A percentile compares a stretch with the other conserved stretches of the same genome.
Conservation (phyloP, 441 rosid genomes). For the Lagerstroemia fauriei region DNA sequence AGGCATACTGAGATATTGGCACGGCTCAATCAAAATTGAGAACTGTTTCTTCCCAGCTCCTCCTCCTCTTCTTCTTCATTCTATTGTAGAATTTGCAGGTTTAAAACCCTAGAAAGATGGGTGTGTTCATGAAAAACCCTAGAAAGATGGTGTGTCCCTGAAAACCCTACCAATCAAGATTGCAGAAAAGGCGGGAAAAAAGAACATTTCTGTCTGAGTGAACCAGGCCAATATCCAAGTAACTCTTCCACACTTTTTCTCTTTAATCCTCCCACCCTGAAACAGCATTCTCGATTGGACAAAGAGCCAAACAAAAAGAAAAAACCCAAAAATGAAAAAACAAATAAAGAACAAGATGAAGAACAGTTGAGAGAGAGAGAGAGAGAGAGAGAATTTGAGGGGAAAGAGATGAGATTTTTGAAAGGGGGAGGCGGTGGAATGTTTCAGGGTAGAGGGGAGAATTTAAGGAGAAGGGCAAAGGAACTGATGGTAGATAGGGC, state of each 20-base stretch:
- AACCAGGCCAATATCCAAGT: constrained; percentile 85
- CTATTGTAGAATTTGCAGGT: not conserved
- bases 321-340: not conserved
- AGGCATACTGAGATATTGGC: constrained; percentile 60
- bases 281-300: not conserved
- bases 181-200: not conserved
- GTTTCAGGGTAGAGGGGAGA: constrained; percentile 32
- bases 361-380: not conserved
- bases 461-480: not conserved
- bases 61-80: not conserved
- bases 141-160: too few relatives aligned
- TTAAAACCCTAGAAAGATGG: not conserved
- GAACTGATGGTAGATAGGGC: constrained; percentile 10
- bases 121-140: too few relatives aligned
- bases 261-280: not conserved
- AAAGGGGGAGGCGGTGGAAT: constrained; percentile 44
- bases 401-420: constrained; percentile 1
- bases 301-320: not conserved
- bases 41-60: not conserved
- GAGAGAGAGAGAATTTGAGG: not conserved
- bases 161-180: not conserved
- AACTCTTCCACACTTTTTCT: constrained; percentile 39
- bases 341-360: not conserved
- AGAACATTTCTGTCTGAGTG: constrained; percentile 54
- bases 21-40: constrained; percentile 68